A percentile compares a stretch with the other conserved stretches of the same genome.
Evolutionary conservation across 495 filamentous ascomycete genomes (phyloP).

Genomic region (Tuber umbilicatum): DNA sequence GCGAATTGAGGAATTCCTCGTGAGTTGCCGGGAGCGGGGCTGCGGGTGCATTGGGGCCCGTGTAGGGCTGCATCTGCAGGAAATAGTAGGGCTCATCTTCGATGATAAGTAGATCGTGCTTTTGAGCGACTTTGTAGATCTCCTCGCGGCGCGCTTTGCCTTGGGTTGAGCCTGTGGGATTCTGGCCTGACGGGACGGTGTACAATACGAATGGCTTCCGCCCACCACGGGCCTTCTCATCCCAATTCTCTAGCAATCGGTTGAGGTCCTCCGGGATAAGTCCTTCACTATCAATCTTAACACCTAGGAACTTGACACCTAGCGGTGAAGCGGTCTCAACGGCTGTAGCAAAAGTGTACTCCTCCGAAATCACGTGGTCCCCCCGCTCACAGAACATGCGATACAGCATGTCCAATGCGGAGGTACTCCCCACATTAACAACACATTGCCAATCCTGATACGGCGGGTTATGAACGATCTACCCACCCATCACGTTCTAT

Average conservation of each 20-base stretch:
- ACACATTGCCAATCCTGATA: constrained; percentile 79
- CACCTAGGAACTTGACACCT: constrained; percentile 64
- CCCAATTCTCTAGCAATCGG: constrained; percentile 60
- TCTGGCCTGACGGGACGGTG: constrained; percentile 81
- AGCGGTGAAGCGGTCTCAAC: constrained; percentile 74
- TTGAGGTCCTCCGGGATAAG: constrained; percentile 63
- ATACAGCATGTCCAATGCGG: constrained; percentile 65
- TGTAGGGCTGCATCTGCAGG: constrained; percentile 88
- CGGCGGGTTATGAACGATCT: constrained; percentile 63
- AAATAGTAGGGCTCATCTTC: constrained; percentile 98
- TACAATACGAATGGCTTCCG: constrained; percentile 72
- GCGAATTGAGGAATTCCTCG: constrained; percentile 48
- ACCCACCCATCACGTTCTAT: background rate
- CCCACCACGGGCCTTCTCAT: constrained; percentile 49
- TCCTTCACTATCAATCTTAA: constrained; percentile 72
- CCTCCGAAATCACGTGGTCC: constrained; percentile 72
- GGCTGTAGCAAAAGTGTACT: constrained; percentile 77
- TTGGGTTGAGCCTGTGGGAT: constrained; percentile 85
- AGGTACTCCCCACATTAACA: constrained; percentile 71
- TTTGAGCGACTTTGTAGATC: constrained; percentile 68
- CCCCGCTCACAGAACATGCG: constrained; percentile 68
- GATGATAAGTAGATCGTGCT: constrained; percentile 79
- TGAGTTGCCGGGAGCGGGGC: constrained; percentile 40
- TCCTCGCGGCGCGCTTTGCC: constrained; percentile 56
- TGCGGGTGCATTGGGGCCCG: constrained; percentile 49